phyloP scores from a whole-genome alignment of 1,284 basidiomycete genomes.

The Jaminaea rosea region DNA sequence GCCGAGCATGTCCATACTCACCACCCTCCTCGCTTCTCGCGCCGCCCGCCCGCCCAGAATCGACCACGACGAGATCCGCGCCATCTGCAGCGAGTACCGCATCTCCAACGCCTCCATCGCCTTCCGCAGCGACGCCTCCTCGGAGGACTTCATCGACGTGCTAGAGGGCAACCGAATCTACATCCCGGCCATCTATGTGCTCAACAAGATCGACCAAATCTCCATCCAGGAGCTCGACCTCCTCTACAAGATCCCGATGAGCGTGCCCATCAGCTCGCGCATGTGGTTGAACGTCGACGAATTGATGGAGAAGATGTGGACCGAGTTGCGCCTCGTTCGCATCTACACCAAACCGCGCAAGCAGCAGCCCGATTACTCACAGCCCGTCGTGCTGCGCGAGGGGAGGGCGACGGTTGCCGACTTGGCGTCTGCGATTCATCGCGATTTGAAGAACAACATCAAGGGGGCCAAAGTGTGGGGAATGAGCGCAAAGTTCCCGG shows the following conservation, averaged over 20 bases:
- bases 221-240: slow-evolving; percentile 97
- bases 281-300: slow-evolving; percentile 98
- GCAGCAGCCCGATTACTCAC: slow-evolving; percentile 72
- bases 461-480: slow-evolving; percentile 81
- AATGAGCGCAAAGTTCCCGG: slow-evolving; percentile 82
- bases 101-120: slow-evolving; percentile 82
- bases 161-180: slow-evolving; percentile 65
- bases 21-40: slow-evolving; percentile 56
- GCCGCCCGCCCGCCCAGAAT: slow-evolving; percentile 86
- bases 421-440: slow-evolving; percentile 71
- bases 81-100: slow-evolving; percentile 86
- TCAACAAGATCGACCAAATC: slow-evolving; percentile 70
- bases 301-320: slow-evolving; percentile 59
- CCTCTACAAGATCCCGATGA: slow-evolving; percentile 79
- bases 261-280: slow-evolving; percentile 83
- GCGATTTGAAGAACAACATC: slow-evolving; percentile 53
- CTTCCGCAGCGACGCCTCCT: slow-evolving; percentile 82
- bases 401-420: slow-evolving; percentile 65
- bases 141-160: slow-evolving; percentile 83
- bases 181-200: slow-evolving; percentile 40
- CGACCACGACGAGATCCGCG: slow-evolving; percentile 90
- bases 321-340: slow-evolving; percentile 50
- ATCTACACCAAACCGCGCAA: slow-evolving; percentile 87
- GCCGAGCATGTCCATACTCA: no score
- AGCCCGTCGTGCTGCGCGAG: slow-evolving; percentile 60